Percentiles rank a stretch among this genome's conserved stretches.
Conservation (phyloP, 2,329 filamentous ascomycete genomes). For the Cryoendolithus antarcticus region DNA sequence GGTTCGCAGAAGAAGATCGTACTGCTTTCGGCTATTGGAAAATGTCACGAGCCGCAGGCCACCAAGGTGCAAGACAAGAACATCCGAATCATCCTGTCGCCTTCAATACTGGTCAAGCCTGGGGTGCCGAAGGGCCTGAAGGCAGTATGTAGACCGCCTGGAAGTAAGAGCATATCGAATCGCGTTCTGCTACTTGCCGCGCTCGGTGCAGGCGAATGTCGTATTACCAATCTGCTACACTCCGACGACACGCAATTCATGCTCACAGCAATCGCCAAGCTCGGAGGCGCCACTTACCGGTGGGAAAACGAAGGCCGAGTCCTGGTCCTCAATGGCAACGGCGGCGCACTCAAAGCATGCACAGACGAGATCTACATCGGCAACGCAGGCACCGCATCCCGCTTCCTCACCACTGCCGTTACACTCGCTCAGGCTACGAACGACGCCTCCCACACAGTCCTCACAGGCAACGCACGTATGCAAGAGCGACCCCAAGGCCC, state of each 20-base stretch:
- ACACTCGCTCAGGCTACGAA: slow-evolving; percentile 61
- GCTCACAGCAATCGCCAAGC: slow-evolving; percentile 75
- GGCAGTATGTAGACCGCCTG: slow-evolving; percentile 74
- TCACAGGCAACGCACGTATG: slow-evolving; percentile 94
- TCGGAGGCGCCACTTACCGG: slow-evolving; percentile 76
- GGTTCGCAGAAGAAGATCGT: slow-evolving; percentile 93
- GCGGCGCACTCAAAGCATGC: slow-evolving; percentile 70
- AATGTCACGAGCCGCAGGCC: slow-evolving; percentile 74
- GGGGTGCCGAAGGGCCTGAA: slow-evolving; percentile 54
- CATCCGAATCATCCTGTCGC: slow-evolving; percentile 72
- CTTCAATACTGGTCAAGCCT: slow-evolving; percentile 61
- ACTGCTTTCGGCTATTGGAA: slow-evolving; percentile 77
- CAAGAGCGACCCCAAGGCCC: slow-evolving; percentile 89
- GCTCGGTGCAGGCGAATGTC: slow-evolving; percentile 71
- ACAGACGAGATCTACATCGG: slow-evolving; percentile 75
- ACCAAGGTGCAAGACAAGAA: slow-evolving; percentile 78
- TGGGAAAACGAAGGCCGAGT: slow-evolving; percentile 95
- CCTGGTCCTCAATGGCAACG: slow-evolving; percentile 77
- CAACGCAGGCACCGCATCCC: slow-evolving; percentile 89
- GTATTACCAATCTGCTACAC: slow-evolving; percentile 83
- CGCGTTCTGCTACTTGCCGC: slow-evolving; percentile 88
- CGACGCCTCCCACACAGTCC: slow-evolving; percentile 54
- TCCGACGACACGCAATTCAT: slow-evolving; percentile 97
- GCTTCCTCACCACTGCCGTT: slow-evolving; percentile 86
- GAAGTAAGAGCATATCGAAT: slow-evolving; percentile 97